These are phyloP conservation scores for Nicotiana tabacum DNA, from an alignment of 257 asterid genomes.

Conservation along the genomic window DNA sequence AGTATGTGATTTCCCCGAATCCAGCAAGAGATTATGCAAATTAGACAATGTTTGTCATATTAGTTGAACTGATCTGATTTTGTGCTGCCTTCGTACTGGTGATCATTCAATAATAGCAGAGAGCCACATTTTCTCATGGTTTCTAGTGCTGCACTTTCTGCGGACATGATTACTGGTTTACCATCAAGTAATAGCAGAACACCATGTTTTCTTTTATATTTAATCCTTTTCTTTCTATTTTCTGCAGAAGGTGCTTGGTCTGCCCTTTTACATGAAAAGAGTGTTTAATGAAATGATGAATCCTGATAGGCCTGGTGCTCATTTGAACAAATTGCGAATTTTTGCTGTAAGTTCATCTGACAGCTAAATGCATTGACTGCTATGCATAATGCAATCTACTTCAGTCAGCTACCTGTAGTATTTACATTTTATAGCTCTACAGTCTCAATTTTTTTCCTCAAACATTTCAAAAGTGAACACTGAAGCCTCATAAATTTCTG, in stretches of 20 bases:
- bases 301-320: constrained; percentile 62
- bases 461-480: not conserved
- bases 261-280: constrained; percentile 56
- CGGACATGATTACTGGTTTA: not conserved
- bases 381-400: not conserved
- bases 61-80: not conserved
- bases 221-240: not conserved
- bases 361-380: constrained; percentile 9
- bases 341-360: constrained; percentile 59
- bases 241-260: constrained; percentile 53
- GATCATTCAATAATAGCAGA: not conserved
- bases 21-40: not conserved
- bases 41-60: not conserved
- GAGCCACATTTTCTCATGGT: not conserved
- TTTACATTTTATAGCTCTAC: not conserved
- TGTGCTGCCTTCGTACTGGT: not conserved
- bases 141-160: not conserved
- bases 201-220: not conserved
- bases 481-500: not conserved
- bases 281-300: constrained; percentile 52
- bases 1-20: not conserved
- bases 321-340: constrained; percentile 48
- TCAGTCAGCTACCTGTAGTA: not conserved
- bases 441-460: not conserved
- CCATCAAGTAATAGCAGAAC: not conserved